Conservation (phyloP, 2,329 filamentous ascomycete species). For the Cercospora nicotianae region DNA sequence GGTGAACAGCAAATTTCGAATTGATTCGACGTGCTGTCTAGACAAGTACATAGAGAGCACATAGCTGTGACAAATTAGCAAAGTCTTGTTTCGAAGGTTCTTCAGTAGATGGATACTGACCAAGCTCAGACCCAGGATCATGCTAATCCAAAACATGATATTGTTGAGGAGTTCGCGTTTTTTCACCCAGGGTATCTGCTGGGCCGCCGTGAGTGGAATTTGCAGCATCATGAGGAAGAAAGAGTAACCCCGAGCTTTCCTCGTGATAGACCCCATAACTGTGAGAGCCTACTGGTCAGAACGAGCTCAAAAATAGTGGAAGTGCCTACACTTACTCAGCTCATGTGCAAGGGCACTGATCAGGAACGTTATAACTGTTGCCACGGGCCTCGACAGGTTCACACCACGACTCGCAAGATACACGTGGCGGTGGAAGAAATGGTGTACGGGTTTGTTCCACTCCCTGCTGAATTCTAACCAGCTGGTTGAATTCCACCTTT, state of each 20-base stretch:
- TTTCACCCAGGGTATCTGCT: constrained; percentile 74
- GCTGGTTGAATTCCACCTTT: constrained; percentile 66
- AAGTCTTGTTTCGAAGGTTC: not conserved
- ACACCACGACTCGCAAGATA: constrained; percentile 74
- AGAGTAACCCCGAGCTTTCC: constrained; percentile 92
- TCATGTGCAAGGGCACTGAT: constrained; percentile 89
- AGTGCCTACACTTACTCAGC: constrained; percentile 51
- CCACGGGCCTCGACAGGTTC: constrained; percentile 71
- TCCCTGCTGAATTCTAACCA: constrained; percentile 88
- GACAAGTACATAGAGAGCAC: constrained; percentile 61
- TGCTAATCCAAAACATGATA: constrained; percentile 38
- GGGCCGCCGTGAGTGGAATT: constrained; percentile 89
- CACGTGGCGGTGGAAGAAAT: constrained; percentile 91
- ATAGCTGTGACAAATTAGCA: constrained; percentile 49
- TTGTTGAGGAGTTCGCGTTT: constrained; percentile 73
- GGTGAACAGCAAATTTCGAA: not conserved
- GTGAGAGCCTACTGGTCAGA: not conserved
- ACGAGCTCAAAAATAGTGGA: not conserved
- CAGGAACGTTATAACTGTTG: constrained; percentile 88
- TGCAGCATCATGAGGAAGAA: constrained; percentile 96
- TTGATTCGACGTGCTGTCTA: constrained; percentile 33
- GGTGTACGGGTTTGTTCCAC: constrained; percentile 97
- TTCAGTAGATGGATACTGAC: constrained; percentile 28
- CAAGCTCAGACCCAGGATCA: constrained; percentile 42
- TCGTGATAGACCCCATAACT: constrained; percentile 94